phyloP scores from a whole-genome alignment of 140 eudicot genomes.

The Senecio squalidus region DNA sequence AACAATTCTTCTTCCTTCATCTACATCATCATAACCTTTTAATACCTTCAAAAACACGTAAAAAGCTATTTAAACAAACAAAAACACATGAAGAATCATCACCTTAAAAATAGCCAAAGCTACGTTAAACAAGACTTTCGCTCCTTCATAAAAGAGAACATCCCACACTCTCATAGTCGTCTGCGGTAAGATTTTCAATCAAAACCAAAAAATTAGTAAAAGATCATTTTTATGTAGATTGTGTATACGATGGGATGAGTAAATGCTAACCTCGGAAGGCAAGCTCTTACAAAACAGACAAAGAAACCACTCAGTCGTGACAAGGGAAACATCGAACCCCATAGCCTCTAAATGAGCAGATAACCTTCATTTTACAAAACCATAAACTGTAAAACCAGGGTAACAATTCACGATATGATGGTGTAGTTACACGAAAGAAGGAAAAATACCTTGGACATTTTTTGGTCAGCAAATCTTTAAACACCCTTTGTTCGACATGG shows the following conservation, averaged over 20 bases:
- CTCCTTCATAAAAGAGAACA: slow-evolving; percentile 90
- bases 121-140: slow-evolving; percentile 63
- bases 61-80: background rate
- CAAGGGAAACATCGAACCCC: slow-evolving; percentile 91
- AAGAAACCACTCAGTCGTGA: slow-evolving; percentile 94
- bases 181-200: slow-evolving; percentile 34
- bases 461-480: slow-evolving; percentile 68
- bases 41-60: background rate
- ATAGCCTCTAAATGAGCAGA: slow-evolving; percentile 82
- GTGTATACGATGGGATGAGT: background rate
- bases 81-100: background rate
- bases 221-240: background rate
- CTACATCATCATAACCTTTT: slow-evolving; percentile 27
- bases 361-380: slow-evolving; percentile 42
- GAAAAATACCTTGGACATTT: slow-evolving; percentile 70
- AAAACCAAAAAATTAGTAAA: background rate
- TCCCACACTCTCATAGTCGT: slow-evolving; percentile 97
- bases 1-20: slow-evolving; percentile 87
- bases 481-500: slow-evolving; percentile 95
- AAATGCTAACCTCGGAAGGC: slow-evolving; percentile 77
- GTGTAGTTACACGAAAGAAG: background rate
- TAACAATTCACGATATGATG: background rate
- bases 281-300: slow-evolving; percentile 92
- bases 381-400: background rate
- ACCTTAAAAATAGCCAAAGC: slow-evolving; percentile 97